Base-by-base conservation (phyloP, 495 filamentous ascomycete species). In the Penicillium soppii region DNA sequence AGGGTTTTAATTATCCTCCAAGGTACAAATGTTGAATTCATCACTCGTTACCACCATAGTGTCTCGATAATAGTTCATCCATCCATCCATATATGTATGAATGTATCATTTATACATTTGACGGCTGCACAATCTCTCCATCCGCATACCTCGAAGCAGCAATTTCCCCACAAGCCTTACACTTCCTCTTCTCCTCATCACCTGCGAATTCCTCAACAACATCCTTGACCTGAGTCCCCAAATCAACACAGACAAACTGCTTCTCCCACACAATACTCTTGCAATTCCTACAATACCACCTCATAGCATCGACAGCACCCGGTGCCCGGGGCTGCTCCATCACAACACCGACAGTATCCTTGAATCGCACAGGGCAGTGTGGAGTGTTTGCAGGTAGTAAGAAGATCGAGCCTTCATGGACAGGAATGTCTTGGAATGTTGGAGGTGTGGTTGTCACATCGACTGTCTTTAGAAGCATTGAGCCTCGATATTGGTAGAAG, bases 151-250 rank as follows among this genome's bases (percentile, higher is more conserved):
- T 68, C 15, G 67, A 56, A 53, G 84, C 73, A 19, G 90, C 92
- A 47, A 96, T 54, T 46, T 72, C 76, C 12, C 92, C 92, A 65
- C 94, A 98, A 13, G 74, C 77, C 58, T 79, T 78, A 72, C 94
- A 98, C 53, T 72, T 88, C 69, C 95, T 81, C 69, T 79, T 82
- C 57, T 82, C 81, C 52, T 85, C 81, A 59, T 84, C 83, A 3
- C 70, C 80, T 59, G 82, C 87, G 65, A 96, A 97, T 38, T 71
- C 79, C 63, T 95, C 84, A 25, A 98, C 92, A 5, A 92, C 95
- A 48, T 80, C 85, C 78, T 96, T 98, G 50, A 98, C 91, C 79
- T 98, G 94, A 35, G 90, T 95, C n/a, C 94, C 94, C 43, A 98
- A 68, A 69, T 98, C 87, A 37, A 86, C 91, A 61, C 91, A 96